Evolutionary conservation across 169 alveolate species (phyloP).

Genomic region (Plasmodium cynomolgi): DNA sequence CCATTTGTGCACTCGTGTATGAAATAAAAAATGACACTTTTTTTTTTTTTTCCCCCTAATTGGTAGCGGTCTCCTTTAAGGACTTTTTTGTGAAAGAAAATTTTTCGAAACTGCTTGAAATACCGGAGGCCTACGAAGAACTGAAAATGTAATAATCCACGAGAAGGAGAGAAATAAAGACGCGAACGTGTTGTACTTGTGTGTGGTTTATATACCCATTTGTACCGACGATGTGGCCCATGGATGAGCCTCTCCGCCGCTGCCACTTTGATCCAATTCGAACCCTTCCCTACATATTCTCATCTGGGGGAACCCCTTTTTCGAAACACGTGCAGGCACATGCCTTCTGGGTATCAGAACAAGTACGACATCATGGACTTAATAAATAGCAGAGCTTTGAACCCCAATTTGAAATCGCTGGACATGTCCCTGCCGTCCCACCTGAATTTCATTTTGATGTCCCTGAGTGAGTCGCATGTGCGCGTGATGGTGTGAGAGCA

Average conservation of each 20-base stretch:
- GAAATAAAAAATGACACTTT: neutral
- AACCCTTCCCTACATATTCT: neutral
- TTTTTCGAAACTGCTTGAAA: conserved; percentile 41
- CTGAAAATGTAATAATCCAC: conserved; percentile 23
- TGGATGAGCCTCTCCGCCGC: neutral
- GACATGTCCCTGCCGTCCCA: conserved; percentile 63
- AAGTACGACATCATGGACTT: conserved; percentile 52
- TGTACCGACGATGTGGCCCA: neutral
- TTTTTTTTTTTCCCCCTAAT: neutral
- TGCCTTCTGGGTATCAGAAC: conserved; percentile 69
- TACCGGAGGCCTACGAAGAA: conserved; percentile 71
- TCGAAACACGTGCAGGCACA: conserved; percentile 27
- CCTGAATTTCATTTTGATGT: conserved; percentile 42
- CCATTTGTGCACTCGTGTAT: neutral
- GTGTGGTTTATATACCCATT: neutral
- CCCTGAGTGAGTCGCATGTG: conserved; percentile 42
- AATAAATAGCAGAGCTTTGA: conserved; percentile 48
- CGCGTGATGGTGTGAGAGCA: neutral
- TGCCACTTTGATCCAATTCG: neutral
- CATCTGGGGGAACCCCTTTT: neutral
- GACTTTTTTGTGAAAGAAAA: conserved; percentile 59
- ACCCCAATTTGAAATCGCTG: conserved; percentile 22
- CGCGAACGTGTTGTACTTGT: neutral
- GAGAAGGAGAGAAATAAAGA: neutral
- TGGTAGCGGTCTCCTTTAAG: conserved; percentile 42